phyloP scores from a whole-genome alignment of 345 rosid genomes.

The Nephelium lappaceum region DNA sequence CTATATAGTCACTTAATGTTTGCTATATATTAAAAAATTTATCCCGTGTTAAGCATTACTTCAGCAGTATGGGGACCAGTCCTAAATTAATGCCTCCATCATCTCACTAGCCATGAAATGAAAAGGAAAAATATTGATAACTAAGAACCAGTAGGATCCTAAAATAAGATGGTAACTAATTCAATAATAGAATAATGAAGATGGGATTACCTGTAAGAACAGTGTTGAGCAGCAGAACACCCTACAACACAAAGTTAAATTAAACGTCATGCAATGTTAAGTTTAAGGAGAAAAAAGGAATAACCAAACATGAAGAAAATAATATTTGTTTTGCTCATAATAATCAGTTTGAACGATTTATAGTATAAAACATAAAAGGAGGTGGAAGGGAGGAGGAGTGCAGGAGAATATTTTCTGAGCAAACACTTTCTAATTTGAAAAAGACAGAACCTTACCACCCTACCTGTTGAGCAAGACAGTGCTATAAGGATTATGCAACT shows the following conservation, averaged over 20 bases:
- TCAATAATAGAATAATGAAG: slow-evolving; percentile 3
- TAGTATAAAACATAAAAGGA: background rate
- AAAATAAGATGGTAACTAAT: background rate
- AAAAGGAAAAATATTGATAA: slow-evolving; percentile 1
- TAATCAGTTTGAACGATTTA: background rate
- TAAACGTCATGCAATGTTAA: slow-evolving; percentile 8
- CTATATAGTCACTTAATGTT: no score
- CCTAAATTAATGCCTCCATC: slow-evolving; percentile 1
- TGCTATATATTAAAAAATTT: background rate
- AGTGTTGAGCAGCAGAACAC: slow-evolving; percentile 85
- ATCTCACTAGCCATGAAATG: slow-evolving; percentile 1
- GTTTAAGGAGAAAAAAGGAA: background rate
- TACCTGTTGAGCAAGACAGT: background rate
- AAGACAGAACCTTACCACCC: no score
- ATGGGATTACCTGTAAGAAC: slow-evolving; percentile 79
- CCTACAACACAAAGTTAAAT: slow-evolving; percentile 46
- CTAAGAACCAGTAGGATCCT: background rate
- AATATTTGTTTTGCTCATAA: background rate
- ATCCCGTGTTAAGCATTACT: background rate
- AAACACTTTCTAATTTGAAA: background rate
- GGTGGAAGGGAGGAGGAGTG: background rate
- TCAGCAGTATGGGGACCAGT: background rate
- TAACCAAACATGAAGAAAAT: slow-evolving; percentile 2
- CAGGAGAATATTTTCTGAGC: background rate
- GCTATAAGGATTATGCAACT: background rate